These are phyloP conservation scores for Graphiopsis chlorocephala DNA, from an alignment of 2,329 filamentous ascomycete genomes.

Conservation along the genomic window DNA sequence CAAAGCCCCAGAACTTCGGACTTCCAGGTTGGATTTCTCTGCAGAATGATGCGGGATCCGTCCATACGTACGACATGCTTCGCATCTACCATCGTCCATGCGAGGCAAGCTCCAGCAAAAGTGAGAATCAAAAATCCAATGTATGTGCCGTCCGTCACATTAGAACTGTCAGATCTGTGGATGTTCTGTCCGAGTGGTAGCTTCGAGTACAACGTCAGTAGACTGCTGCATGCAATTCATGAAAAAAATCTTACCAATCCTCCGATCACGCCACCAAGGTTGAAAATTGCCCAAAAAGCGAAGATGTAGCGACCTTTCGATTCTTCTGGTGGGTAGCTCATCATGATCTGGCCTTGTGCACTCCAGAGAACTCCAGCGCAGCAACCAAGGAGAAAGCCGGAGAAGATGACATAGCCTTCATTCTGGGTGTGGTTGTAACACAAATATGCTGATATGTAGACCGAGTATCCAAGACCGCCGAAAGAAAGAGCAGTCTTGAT, in stretches of 20 bases:
- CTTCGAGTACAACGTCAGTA: slow-evolving; percentile 32
- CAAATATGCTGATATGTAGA: slow-evolving; percentile 70
- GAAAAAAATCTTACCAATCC: slow-evolving; percentile 52
- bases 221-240: neutral
- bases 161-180: slow-evolving; percentile 49
- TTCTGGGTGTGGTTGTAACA: slow-evolving; percentile 67
- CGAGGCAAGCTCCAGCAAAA: slow-evolving; percentile 65
- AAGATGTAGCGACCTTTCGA: slow-evolving; percentile 87
- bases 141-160: slow-evolving; percentile 74
- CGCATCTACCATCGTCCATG: slow-evolving; percentile 69
- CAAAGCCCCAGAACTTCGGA: slow-evolving; percentile 74
- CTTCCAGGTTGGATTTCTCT: slow-evolving; percentile 86
- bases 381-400: slow-evolving; percentile 71
- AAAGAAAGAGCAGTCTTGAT: slow-evolving; percentile 66
- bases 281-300: slow-evolving; percentile 94
- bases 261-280: slow-evolving; percentile 84
- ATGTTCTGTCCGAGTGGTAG: slow-evolving; percentile 71
- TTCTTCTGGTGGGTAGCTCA: slow-evolving; percentile 78
- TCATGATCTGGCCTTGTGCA: slow-evolving; percentile 82
- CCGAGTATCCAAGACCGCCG: slow-evolving; percentile 72
- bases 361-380: slow-evolving; percentile 81
- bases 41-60: slow-evolving; percentile 75
- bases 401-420: slow-evolving; percentile 70
- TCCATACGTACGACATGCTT: slow-evolving; percentile 71
- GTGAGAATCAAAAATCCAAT: slow-evolving; percentile 85